These are phyloP conservation scores for Aspergillus neotritici DNA, from an alignment of 2,329 filamentous ascomycete species.

Conservation along the genomic window DNA sequence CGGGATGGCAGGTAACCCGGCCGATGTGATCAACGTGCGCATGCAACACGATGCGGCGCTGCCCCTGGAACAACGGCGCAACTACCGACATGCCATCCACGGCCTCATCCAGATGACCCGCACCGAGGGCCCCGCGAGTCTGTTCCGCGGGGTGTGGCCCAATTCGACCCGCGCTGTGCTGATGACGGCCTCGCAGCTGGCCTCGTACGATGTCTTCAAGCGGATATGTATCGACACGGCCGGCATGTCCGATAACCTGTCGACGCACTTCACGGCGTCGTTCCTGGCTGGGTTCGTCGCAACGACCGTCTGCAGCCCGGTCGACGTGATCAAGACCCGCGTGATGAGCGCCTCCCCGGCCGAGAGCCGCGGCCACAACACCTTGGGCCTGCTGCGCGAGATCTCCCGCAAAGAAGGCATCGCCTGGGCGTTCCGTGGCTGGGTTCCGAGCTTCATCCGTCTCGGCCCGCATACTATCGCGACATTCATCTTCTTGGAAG, in stretches of 20 bases:
- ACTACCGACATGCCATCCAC: conserved; percentile 84
- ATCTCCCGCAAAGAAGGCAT: conserved; percentile 55
- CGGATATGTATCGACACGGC: conserved; percentile 48
- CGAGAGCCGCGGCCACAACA: conserved; percentile 38
- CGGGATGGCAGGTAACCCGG: conserved; percentile 85
- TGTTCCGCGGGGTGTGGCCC: conserved; percentile 71
- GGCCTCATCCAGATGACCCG: conserved; percentile 82
- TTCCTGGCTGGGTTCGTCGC: conserved; percentile 61
- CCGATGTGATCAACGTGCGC: conserved; percentile 93
- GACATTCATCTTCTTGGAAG: conserved; percentile 62
- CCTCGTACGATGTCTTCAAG: conserved; percentile 62
- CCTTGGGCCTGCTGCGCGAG: conserved; percentile 48
- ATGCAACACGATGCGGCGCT: conserved; percentile 93
- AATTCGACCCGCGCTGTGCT: conserved; percentile 59
- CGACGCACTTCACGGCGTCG: conserved; percentile 58
- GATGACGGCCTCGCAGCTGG: conserved; percentile 61
- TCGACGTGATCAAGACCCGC: conserved; percentile 62
- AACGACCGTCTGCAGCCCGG: conserved; percentile 61
- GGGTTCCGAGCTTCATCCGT: conserved; percentile 62
- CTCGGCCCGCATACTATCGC: conserved; percentile 61
- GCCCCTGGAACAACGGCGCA: conserved; percentile 65
- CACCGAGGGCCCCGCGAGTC: conserved; percentile 67
- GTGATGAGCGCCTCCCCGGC: conserved; percentile 53
- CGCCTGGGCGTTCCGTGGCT: conserved; percentile 61
- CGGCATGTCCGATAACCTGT: conserved; percentile 51